phyloP scores from a whole-genome alignment of 2,329 filamentous ascomycete species.

The Grosmannia clavigera region DNA sequence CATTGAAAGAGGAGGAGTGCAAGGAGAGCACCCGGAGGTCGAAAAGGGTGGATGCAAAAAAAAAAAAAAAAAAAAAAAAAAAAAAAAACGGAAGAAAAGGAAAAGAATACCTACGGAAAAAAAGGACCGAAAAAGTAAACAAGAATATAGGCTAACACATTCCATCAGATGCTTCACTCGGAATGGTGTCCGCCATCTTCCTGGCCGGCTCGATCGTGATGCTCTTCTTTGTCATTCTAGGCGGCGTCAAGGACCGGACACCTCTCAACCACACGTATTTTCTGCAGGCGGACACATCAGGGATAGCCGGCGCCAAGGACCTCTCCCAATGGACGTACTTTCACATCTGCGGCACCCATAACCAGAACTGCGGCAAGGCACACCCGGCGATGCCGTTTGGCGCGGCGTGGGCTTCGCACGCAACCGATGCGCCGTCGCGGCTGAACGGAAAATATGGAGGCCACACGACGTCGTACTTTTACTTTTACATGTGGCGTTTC shows the following conservation, averaged over 20 bases:
- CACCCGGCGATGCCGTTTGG: constrained; percentile 57
- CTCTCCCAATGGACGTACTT: constrained; percentile 84
- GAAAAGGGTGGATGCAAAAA: neutral
- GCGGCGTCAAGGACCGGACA: constrained; percentile 30
- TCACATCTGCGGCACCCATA: constrained; percentile 58
- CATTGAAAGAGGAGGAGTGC: neutral
- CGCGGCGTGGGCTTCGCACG: constrained; percentile 50
- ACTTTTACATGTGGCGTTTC: constrained; percentile 81
- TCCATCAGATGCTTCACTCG: constrained; percentile 26
- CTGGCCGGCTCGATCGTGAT: constrained; percentile 38
- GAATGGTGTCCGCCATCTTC: constrained; percentile 33
- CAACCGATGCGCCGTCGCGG: constrained; percentile 28
- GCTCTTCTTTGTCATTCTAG: constrained; percentile 47
- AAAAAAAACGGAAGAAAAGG: neutral
- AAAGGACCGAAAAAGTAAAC: neutral
- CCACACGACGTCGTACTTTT: constrained; percentile 44
- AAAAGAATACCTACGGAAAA: neutral
- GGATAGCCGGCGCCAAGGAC: constrained; percentile 55
- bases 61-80: neutral
- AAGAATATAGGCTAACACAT: neutral
- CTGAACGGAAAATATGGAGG: constrained; percentile 41
- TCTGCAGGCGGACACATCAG: constrained; percentile 63
- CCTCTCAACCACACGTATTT: constrained; percentile 72
- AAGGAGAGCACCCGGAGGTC: neutral
- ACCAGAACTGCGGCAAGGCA: constrained; percentile 50